Evolutionary conservation across 805 yeast species (phyloP), one percentile per base, ranked within the genome.

Genomic region (Candida succiphila): DNA sequence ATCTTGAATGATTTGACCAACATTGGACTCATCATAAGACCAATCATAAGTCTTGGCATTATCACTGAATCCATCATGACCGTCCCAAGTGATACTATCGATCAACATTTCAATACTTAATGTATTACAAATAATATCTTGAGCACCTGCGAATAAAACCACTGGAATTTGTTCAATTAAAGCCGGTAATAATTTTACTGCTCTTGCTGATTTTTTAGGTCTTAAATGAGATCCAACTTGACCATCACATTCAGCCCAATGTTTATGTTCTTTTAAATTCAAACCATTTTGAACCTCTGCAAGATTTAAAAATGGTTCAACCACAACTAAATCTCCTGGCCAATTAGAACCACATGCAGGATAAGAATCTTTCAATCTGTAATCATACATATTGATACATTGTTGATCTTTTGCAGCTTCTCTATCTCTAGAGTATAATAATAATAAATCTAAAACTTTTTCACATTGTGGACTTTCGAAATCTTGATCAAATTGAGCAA

Each of bases 311-410:
- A 76, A 82, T 5, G 67, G 63, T 0, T 62, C 59, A 14, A 79
- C 72, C 20, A 49, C 35, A 1, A 48, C 56, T 38, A 80, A 60
- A 37, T 67, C 78, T 15, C 68, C 67, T 0, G 98, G 98, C 97
- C 97, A 92, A 53, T 81, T 79, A 72, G 74, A 66, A 5, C 97
- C 97, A 58, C 98, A 92, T 1, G 80, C 59, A 0, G 97, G 96
- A 45, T 65, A 85, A 1, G 75, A 56, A 51, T 87, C 96, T 25
- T 58, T 63, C 34, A 81, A 58, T 25, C 80, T 69, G 35, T 73
- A 72, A 52, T 92, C 95, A 52, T 92, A 89, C 69, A 87, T 75
- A 57, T 92, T 92, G 46, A 72, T 44, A 52, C 98, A 89, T 37
- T 63, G 69, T 47, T 65, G 55, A 42, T 64, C 43, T n/a, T 47